Evolutionary conservation across 352 stramenopile genomes (phyloP).

Genomic region (Pythium plurisporium): DNA sequence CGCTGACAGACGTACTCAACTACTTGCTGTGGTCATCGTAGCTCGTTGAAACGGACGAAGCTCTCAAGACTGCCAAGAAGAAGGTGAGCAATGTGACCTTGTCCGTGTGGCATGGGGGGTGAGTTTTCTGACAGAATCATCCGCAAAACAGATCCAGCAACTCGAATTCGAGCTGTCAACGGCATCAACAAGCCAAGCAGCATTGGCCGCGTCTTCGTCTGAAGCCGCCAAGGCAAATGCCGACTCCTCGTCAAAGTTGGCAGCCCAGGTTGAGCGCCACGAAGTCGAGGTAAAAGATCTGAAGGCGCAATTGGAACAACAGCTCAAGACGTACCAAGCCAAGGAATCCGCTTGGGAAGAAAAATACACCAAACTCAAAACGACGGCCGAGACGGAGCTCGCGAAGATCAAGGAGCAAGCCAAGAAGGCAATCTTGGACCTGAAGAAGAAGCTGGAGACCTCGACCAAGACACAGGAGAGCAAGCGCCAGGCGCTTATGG

Average conservation of each 20-base stretch:
- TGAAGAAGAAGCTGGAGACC: slow-evolving; percentile 71
- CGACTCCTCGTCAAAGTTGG: slow-evolving; percentile 30
- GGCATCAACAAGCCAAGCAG: slow-evolving; percentile 22
- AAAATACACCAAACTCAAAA: slow-evolving; percentile 74
- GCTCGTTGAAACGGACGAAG: slow-evolving; percentile 13
- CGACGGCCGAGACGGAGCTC: slow-evolving; percentile 65
- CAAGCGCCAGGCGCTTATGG: slow-evolving; percentile 41
- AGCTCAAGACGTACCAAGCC: slow-evolving; percentile 33
- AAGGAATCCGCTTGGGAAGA: slow-evolving; percentile 58
- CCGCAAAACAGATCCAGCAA: slow-evolving; percentile 38
- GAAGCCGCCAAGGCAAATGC: slow-evolving; percentile 28
- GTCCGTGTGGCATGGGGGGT: background rate
- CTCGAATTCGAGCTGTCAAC: slow-evolving; percentile 50
- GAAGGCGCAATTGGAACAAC: slow-evolving; percentile 47
- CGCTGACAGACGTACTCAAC: too few species aligned
- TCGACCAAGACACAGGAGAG: slow-evolving; percentile 54
- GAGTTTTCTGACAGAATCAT: background rate
- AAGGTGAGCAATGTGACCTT: slow-evolving; percentile 30
- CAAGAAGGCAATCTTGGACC: slow-evolving; percentile 82
- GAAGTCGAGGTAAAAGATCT: slow-evolving; percentile 31
- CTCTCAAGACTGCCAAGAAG: slow-evolving; percentile 32
- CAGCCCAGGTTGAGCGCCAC: slow-evolving; percentile 41
- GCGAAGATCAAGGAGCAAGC: slow-evolving; percentile 85
- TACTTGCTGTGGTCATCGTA: background rate
- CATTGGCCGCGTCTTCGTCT: slow-evolving; percentile 29